Evolutionary conservation across 148 eudicot species (phyloP), one percentile per base, ranked within the genome.

Genomic region (Polygonum aviculare): DNA sequence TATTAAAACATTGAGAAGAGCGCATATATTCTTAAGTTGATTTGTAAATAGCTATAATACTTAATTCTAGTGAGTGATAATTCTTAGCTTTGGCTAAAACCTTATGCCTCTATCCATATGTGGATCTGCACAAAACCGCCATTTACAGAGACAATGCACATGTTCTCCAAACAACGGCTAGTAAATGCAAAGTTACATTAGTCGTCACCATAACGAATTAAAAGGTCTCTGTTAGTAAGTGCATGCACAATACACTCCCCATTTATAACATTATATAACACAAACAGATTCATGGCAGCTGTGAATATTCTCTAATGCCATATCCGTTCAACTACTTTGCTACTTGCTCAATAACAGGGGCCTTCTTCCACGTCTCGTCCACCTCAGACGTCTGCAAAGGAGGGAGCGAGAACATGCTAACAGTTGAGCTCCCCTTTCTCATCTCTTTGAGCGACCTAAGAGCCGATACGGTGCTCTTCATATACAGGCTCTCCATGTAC

Each of bases 391-490:
- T 78, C 78, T 86, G 92, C 82, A 94, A 69, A 33, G 98, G 98
- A 44, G 98, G 98, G 81, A 94, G 80, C 0, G 98, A 92, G 73
- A 94, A 92, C 62, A 73, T 78, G 49, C 89, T 92, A 7, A 94
- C 96, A 2, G 98, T 94, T 5, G 98, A 92, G 77, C 98, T 94
- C 76, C 82, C 79, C 36, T 96, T 86, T 63, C 97, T 81, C 65
- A 94, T 89, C 75, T 94, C 91, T 76, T 90, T 89, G 81, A 94
- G 69, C 14, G 84, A 86, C 59, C 82, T 82, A 35, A 94, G 74
- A 12, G 98, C 98, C 0, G 97, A 87, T 75, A 92, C 79, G 7
- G 92, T 90, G 77, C 91, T 88, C 82, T 87, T 94, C 91, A 92
- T 83, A 71, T 88, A 90, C 49, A 88, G 81, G 83, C 87, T 92